phyloP scores from a whole-genome alignment of 1,284 basidiomycete species.

The Lentinula novae-zelandiae region DNA sequence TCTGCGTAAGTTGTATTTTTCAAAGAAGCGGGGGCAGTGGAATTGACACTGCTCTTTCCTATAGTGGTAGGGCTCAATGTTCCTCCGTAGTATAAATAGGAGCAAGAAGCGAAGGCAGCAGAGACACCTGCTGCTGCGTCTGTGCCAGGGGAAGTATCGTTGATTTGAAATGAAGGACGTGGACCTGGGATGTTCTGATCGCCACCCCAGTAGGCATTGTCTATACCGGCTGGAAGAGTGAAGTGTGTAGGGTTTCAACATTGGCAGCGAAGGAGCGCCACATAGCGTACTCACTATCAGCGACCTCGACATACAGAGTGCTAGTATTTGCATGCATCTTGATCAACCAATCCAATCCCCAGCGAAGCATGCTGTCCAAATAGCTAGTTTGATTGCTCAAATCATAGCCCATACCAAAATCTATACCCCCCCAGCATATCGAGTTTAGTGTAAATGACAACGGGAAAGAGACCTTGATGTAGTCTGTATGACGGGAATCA shows the following conservation, averaged over 20 bases:
- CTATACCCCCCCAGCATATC: conserved; percentile 83
- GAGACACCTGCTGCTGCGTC: conserved; percentile 83
- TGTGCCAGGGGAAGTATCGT: conserved; percentile 78
- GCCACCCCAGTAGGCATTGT: conserved; percentile 87
- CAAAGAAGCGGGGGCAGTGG: conserved; percentile 60
- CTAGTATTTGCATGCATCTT: conserved; percentile 79
- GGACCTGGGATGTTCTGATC: conserved; percentile 75
- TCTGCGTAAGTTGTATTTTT: conserved; percentile 71
- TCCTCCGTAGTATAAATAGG: conserved; percentile 69
- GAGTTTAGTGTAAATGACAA: conserved; percentile 81
- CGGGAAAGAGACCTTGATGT: conserved; percentile 84
- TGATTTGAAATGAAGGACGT: conserved; percentile 77
- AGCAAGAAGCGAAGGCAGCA: conserved; percentile 84
- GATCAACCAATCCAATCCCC: conserved; percentile 90
- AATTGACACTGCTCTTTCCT: conserved; percentile 29
- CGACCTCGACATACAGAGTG: conserved; percentile 80
- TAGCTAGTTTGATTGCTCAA: conserved; percentile 83
- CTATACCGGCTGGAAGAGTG: conserved; percentile 40
- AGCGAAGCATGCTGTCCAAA: conserved; percentile 82
- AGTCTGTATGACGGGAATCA: conserved; percentile 47
- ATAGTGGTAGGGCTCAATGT: conserved; percentile 34
- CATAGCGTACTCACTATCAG: conserved; percentile 38
- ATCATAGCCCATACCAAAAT: conserved; percentile 83
- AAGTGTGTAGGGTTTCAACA: neutral
- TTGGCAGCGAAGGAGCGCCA: neutral